These are phyloP conservation scores for Botryotinia convoluta DNA, from an alignment of 2,329 filamentous ascomycete species.

Conservation along the genomic window DNA sequence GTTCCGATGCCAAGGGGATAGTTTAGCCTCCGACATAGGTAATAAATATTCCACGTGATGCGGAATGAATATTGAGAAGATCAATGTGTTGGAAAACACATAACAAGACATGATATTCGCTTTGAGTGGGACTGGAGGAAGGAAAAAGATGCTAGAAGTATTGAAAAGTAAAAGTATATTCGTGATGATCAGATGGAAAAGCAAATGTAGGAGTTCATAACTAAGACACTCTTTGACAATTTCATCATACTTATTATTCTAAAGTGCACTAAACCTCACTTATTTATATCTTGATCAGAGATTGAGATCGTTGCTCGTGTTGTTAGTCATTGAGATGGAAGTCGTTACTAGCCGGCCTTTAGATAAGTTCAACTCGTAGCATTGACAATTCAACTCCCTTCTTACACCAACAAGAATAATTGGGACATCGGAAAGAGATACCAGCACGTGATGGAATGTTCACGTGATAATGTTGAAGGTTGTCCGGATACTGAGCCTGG, in stretches of 20 bases:
- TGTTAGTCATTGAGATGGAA: neutral
- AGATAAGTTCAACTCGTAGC: neutral
- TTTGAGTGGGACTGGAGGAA: neutral
- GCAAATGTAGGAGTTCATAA: neutral
- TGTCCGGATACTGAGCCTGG: too few relatives aligned
- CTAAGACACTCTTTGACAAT: neutral
- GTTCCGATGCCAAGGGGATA: neutral
- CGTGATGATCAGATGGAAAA: neutral
- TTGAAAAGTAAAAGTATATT: neutral
- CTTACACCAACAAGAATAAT: neutral
- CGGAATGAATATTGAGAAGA: neutral
- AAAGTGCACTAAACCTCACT: too few relatives aligned
- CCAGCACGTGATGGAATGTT: fast-evolving
- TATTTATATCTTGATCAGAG: too few relatives aligned
- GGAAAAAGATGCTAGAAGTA: neutral
- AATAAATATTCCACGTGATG: neutral
- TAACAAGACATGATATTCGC: too few relatives aligned
- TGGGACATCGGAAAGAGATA: too few relatives aligned
- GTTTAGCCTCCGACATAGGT: neutral
- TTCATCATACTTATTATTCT: neutral
- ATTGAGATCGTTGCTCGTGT: neutral
- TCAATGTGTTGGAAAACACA: neutral
- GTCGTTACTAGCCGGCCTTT: neutral
- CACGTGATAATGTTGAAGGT: neutral
- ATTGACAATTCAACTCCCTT: neutral